Evolutionary conservation across 805 yeast genomes (phyloP), one percentile per base, ranked within the genome.

Genomic region (Candida krabiensis): DNA sequence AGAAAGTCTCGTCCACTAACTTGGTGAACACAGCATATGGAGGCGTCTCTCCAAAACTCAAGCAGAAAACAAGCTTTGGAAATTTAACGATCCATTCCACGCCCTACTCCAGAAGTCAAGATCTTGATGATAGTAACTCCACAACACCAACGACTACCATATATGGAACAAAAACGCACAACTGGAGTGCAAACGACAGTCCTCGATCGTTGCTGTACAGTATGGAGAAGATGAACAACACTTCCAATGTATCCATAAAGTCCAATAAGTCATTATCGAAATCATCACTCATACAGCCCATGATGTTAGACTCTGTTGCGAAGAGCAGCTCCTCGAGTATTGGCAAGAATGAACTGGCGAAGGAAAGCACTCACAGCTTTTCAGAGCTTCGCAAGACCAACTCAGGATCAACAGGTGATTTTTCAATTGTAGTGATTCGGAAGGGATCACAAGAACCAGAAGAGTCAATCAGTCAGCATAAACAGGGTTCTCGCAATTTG

Each of bases 141-240:
- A 29, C 16, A 7, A 17, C 49, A 4, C 35, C 56, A 9, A 12
- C 50, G 5, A 50, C 58, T 3, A 60, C 65, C 0, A 61, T 61
- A 2, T 47, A 46, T 34, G 66, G 66, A 2, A 60, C 61, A 3
- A 52, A 50, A 31, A 48, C 56, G 1, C 63, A 61, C 43, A 47
- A 54, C 33, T 61, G 66, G 66, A 41, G 47, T 27, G 35, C 52
- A 3, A 37, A 44, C 28, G 50, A 49, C 28, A 38, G 48, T 13
- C 53, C 56, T 2, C 28, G 44, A 13, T 46, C 54, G n/a, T 35
- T 47, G 26, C n/a, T 36, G 15, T 36, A 37, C 28, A 32, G 28
- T 14, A 22, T 22, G 9, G 46, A 37, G 9, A 35, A 29, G 9
- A 9, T 13, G 21, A 7, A 11, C 16, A n/a, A 18, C 16, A 4